Percentiles rank a stretch among this genome's conserved stretches.
Evolutionary conservation across 2,329 filamentous ascomycete genomes (phyloP).

Genomic region (Penicillium paneum): DNA sequence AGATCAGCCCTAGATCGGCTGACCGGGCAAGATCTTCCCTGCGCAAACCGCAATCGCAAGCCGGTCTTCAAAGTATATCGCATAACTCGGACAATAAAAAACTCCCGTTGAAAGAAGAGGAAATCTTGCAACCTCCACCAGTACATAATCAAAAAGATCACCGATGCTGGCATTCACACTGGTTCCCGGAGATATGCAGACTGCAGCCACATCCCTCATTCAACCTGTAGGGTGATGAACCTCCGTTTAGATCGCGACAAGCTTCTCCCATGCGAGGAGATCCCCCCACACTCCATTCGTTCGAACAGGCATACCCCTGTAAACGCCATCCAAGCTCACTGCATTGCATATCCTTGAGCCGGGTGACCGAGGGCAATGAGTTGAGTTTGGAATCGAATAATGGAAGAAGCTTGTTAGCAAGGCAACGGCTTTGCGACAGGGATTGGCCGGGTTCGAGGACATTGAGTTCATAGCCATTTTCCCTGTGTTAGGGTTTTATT

Average conservation of each 20-base stretch:
- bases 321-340: not conserved
- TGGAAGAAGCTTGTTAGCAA: conserved; percentile 12
- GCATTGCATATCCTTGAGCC: not conserved
- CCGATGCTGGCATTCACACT: not conserved
- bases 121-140: not conserved
- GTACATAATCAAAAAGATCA: not conserved
- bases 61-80: not conserved
- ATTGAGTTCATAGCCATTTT: not conserved
- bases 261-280: conserved; percentile 9
- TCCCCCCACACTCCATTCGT: conserved; percentile 1
- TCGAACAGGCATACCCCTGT: conserved; percentile 9
- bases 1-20: conserved; percentile 6
- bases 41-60: not conserved
- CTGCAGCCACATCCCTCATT: not conserved
- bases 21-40: not conserved
- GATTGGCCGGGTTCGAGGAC: not conserved
- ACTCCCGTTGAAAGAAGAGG: not conserved
- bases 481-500: not conserved
- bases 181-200: conserved; percentile 2
- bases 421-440: not conserved
- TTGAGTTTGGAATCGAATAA: not conserved
- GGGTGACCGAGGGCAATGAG: not conserved
- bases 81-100: conserved; percentile 2
- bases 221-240: conserved; percentile 2
- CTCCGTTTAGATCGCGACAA: conserved; percentile 7